Evolutionary conservation across 495 filamentous ascomycete species (phyloP), one percentile per base, ranked within the genome.

Genomic region (Trichoderma asperelloides): DNA sequence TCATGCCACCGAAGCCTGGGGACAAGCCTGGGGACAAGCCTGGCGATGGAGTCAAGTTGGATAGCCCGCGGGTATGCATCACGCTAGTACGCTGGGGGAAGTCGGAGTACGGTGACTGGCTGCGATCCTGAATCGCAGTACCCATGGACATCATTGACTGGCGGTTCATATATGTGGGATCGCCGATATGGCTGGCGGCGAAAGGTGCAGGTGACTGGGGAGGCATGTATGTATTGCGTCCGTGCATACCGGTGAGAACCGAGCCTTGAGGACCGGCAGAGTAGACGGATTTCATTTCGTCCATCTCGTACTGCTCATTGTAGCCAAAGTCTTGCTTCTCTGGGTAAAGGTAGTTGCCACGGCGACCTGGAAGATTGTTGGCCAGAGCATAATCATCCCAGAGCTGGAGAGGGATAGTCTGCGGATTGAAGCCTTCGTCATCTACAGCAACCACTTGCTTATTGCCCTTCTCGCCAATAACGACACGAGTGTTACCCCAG

Each of bases 401-500:
- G 40, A 89, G 86, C 77, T 97, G 95, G 3, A 98, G 85, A 7
- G 95, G 96, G 73, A 98, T 93, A 71, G 89, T 92, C 68, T 88
- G 86, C 39, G 96, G 94, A 70, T 98, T 90, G 74, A 95, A 98
- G 9, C 82, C 84, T 70, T 95, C 92, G 68, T 96, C 93, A 63
- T 93, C 89, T 11, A 91, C 86, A 0, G 93, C 93, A 43, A 98
- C 84, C 25, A 97, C 79, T 70, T 95, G 89, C 79, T 95, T 96
- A 70, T 86, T 86, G 65, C 93, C 94, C 72, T 92, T 91, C 74
- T 98, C 95, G 41, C 91, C 93, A 70, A 98, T 89, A 72, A 98
- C 95, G 69, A 98, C 87, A 82, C 96, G 93, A 0, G 95, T 98
- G 76, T 91, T 98, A 84, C 95, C 95, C 95, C 95, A 98, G 8